phyloP scores from a whole-genome alignment of 768 basidiomycete species.

The Galerina sulciceps region DNA sequence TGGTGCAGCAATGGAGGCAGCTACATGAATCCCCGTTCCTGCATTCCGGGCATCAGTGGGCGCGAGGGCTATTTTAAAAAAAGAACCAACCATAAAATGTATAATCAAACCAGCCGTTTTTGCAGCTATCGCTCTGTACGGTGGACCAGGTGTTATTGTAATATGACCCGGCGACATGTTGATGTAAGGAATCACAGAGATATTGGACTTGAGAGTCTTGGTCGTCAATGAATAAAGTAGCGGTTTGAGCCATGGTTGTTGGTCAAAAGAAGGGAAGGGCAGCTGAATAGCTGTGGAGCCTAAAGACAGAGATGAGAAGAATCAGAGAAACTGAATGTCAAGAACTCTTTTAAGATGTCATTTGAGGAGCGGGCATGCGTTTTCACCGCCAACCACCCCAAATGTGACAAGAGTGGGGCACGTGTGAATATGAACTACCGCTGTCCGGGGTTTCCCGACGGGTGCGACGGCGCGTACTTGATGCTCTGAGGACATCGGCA shows the following conservation, averaged over 20 bases:
- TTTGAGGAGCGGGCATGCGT: neutral
- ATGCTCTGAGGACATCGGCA: neutral
- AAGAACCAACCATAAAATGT: conserved; percentile 37
- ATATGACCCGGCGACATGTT: conserved; percentile 37
- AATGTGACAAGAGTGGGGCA: too few relatives aligned
- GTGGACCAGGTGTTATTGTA: conserved; percentile 45
- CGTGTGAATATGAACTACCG: too few relatives aligned
- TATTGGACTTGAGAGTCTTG: conserved; percentile 39
- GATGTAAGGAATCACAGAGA: conserved; percentile 38
- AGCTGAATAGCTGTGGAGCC: conserved; percentile 23
- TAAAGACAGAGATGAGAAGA: conserved; percentile 4
- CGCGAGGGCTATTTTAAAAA: neutral
- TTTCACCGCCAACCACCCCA: neutral
- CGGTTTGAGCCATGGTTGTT: conserved; percentile 18
- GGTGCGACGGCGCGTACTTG: too few relatives aligned
- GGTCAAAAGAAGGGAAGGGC: conserved; percentile 24
- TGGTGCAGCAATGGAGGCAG: conserved; percentile 24
- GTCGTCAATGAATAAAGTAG: conserved; percentile 42
- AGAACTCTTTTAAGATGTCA: neutral
- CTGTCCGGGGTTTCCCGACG: too few relatives aligned
- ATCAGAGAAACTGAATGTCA: neutral
- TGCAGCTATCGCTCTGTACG: conserved; percentile 32
- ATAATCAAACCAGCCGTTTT: conserved; percentile 42
- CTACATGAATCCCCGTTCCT: conserved; percentile 38
- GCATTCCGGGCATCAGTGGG: neutral